Evolutionary conservation across 805 yeast genomes (phyloP), one percentile per base, ranked within the genome.

Genomic region (Lachancea dasiensis): DNA sequence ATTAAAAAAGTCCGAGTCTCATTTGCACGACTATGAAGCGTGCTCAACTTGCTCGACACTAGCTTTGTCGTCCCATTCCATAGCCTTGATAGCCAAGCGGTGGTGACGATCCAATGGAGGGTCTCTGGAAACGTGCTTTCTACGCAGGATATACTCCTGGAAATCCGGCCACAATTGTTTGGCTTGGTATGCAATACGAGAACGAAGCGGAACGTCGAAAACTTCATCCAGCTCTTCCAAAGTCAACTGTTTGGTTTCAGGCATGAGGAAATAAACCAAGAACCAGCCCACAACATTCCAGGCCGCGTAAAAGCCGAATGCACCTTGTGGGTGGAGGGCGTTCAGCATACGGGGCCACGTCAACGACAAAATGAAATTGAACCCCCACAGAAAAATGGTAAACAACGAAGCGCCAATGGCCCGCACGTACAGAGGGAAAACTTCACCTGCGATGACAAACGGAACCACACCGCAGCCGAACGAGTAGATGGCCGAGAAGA

Each of bases 391-490:
- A 14, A 81, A 75, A 15, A 84, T 80, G 21, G 89, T 79, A 20
- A 89, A 90, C 46, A 79, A 67, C 2, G 87, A 78, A 79, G 86
- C 81, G 38, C 90, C 89, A 37, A 83, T 63, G 48, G 85, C 87
- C 63, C 94, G 75, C 44, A 83, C 75, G 52, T 81, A 81, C 52
- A 84, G 67, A 43, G 90, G 86, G 65, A 81, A 75, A 51, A 81
- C 83, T 60, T 86, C 95, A 7, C 95, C 94, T 17, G 87, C 79
- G 55, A 86, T 83, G 2, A 92, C 81, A 65, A 86, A 86, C 3
- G 95, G 94, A 31, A 86, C 92, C 10, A 92, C 94, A 30, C 95
- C 95, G 58, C 82, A 86, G 39, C 94, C 90, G 3, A 84, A 76
- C 0, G 94, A 82, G 62, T 86, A 86, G 39, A 81, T 80, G 29